phyloP scores from a whole-genome alignment of 2,329 filamentous ascomycete genomes.

The Botrytis fragariae region DNA sequence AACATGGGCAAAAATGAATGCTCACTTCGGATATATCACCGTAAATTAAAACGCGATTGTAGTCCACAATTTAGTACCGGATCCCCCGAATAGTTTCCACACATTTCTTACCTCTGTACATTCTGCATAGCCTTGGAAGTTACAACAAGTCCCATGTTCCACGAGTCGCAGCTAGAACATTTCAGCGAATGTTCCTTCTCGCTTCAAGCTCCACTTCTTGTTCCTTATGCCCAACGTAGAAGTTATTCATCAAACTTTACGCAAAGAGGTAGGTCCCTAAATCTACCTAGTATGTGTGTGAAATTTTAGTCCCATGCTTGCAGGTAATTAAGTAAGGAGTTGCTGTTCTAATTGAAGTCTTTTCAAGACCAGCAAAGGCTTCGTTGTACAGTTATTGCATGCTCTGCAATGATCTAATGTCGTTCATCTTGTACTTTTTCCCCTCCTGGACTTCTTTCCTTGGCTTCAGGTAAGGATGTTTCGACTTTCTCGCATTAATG shows the following conservation, averaged over 20 bases:
- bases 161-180: conserved; percentile 8
- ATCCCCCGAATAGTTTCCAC: conserved; percentile 7
- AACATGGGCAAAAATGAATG: conserved; percentile 13
- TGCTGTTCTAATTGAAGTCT: background rate
- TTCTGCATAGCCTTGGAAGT: conserved; percentile 12
- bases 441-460: background rate
- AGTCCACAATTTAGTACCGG: conserved; percentile 10
- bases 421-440: background rate
- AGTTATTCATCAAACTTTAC: conserved; percentile 8
- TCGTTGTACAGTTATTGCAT: conserved; percentile 1
- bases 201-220: background rate
- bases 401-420: conserved; percentile 1
- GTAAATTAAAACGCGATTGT: conserved; percentile 3
- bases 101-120: conserved; percentile 3
- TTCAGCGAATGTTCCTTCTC: conserved; percentile 15
- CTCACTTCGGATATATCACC: conserved; percentile 17
- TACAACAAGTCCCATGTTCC: conserved; percentile 9
- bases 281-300: background rate
- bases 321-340: background rate
- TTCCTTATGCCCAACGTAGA: conserved; percentile 5
- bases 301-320: conserved; percentile 3
- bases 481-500: conserved; percentile 8
- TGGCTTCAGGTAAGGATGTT: conserved; percentile 10
- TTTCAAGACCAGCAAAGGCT: conserved; percentile 3
- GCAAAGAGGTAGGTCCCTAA: conserved; percentile 12